Conservation (phyloP, 345 rosid species). For the Triadica sebifera region DNA sequence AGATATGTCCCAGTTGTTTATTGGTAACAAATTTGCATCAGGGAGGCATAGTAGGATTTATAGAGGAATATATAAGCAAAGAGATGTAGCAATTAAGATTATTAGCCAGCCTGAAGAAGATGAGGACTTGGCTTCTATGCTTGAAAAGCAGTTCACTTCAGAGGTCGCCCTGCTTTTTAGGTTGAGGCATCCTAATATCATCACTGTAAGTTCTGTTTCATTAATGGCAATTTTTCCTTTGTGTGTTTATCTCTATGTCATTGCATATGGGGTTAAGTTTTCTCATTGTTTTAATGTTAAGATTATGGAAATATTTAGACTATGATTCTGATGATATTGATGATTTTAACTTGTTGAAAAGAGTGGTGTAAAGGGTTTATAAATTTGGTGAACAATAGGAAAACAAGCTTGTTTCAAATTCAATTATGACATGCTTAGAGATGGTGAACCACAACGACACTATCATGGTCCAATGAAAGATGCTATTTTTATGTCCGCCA, state of each 20-base stretch:
- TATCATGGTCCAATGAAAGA: slow-evolving; percentile 16
- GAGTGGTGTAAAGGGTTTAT: not conserved
- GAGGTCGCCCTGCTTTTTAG: slow-evolving; percentile 66
- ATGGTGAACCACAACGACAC: slow-evolving; percentile 12
- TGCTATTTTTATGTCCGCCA: slow-evolving; percentile 10
- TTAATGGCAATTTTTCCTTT: too few relatives aligned
- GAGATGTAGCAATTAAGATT: slow-evolving; percentile 72
- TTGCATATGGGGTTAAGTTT: too few relatives aligned
- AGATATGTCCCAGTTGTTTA: slow-evolving; percentile 70
- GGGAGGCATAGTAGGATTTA: slow-evolving; percentile 81
- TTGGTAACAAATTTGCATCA: slow-evolving; percentile 68
- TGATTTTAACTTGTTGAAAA: not conserved
- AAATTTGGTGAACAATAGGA: not conserved
- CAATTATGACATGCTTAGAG: not conserved
- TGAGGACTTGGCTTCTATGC: slow-evolving; percentile 50
- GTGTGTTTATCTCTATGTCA: too few relatives aligned
- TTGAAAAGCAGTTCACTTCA: slow-evolving; percentile 70
- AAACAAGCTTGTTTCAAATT: not conserved
- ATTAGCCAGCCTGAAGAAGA: slow-evolving; percentile 77
- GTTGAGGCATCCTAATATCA: slow-evolving; percentile 59
- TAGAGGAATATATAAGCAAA: slow-evolving; percentile 66
- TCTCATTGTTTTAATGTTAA: not conserved
- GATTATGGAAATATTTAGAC: not conserved
- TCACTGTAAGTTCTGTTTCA: slow-evolving; percentile 50
- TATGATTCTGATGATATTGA: not conserved